A percentile compares a stretch with the other conserved stretches of the same genome.
Conservation (phyloP, 2,329 filamentous ascomycete genomes). For the Cytospora chrysosperma region DNA sequence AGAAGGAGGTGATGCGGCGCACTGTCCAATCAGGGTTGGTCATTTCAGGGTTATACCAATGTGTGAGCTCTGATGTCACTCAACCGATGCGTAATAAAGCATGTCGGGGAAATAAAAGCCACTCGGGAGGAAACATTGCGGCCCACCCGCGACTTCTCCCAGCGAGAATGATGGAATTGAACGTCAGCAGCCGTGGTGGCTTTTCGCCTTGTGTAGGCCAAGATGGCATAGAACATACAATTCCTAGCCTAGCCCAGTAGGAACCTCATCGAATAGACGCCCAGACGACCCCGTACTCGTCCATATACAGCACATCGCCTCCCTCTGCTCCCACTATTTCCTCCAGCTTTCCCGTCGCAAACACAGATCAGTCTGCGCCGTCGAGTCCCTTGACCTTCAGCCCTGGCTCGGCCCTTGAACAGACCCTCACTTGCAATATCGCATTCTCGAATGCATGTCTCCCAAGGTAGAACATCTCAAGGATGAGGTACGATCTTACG, state of each 20-base stretch:
- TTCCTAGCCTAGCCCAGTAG: background rate
- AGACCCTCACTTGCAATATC: background rate
- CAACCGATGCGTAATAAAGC: background rate
- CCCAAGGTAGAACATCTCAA: slow-evolving; percentile 49
- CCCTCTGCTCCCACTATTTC: background rate
- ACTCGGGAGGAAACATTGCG: slow-evolving; percentile 1
- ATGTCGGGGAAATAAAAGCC: slow-evolving; percentile 2
- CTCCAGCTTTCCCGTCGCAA: background rate
- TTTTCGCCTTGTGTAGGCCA: background rate
- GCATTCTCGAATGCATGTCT: slow-evolving; percentile 43
- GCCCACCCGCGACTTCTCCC: background rate
- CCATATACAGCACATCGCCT: no score
- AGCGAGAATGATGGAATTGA: background rate
- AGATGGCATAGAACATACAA: background rate
- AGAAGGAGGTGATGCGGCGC: no score
- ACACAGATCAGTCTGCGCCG: background rate
- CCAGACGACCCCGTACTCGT: background rate
- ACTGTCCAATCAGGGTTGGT: background rate
- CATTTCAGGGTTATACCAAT: background rate
- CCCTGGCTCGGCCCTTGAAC: background rate
- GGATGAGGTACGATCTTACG: slow-evolving; percentile 54
- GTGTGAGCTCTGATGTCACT: slow-evolving; percentile 10
- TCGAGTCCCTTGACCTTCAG: background rate
- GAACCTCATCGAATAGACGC: background rate
- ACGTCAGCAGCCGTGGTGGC: background rate